Evolutionary conservation across 805 yeast species (phyloP), one percentile per base, ranked within the genome.

Genomic region (Sugiyamaella floridensis): DNA sequence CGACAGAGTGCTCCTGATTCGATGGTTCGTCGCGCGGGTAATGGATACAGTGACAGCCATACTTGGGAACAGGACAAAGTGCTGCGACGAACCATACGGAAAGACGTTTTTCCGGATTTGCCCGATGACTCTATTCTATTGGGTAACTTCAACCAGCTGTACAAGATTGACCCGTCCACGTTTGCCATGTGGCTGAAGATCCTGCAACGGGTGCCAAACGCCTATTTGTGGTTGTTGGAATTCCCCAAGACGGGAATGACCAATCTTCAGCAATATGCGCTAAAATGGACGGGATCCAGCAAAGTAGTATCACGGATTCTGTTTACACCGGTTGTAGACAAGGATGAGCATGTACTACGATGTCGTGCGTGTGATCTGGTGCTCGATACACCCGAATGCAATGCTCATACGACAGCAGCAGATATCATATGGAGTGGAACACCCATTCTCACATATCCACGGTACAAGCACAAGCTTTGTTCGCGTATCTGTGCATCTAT

Each of bases 351-450:
- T 49, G 54, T 67, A 12, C 46, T 63, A 18, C 53, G 71, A 29
- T 62, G 66, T n/a, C 51, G 69, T 7, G 63, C 60, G 3, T 63
- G 67, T 14, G 70, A 67, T 48, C 14, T 67, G 26, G 60, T 66
- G 34, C 53, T 67, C 3, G 70, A 67, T 45, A 66, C 71, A 4
- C 70, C 70, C 4, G 70, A 67, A 45, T 67, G 70, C 50, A 67
- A 65, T 50, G 70, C 67, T 34, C 71, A 67, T 47, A 67, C 70
- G 15, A 67, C 70, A 2, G 67, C 71, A 16, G 63, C 68, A 1
- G 70, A 67, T 48, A 67, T 67, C 18, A 42, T 61, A 16, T 67
- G 70, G 70, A 50, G 63, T 2, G 66, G 67, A 11, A 62, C 70
- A 2, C 70, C 70, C 1, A 56, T 67, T 8, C 45, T 67, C 19